Evolutionary conservation across 495 filamentous ascomycete species (phyloP).

Genomic region (Annulohypoxylon moriforme): DNA sequence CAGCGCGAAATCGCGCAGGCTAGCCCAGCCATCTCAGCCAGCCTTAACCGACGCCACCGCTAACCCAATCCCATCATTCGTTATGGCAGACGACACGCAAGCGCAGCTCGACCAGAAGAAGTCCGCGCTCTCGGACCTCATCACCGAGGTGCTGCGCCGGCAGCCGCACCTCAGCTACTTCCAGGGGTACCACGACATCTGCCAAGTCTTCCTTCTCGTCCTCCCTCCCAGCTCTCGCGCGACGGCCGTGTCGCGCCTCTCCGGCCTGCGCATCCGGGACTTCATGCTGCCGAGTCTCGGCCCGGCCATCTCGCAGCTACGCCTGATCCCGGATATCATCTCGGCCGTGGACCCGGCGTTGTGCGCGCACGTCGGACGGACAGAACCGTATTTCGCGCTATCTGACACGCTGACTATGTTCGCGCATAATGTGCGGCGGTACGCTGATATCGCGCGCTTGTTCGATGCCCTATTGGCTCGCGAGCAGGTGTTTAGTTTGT

Average conservation of each 20-base stretch:
- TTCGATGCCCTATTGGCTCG: conserved; percentile 91
- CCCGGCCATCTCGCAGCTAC: conserved; percentile 82
- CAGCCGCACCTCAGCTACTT: conserved; percentile 94
- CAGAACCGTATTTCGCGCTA: conserved; percentile 91
- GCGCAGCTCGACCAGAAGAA: conserved; percentile 73
- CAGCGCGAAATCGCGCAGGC: neutral
- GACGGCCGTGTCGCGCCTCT: conserved; percentile 77
- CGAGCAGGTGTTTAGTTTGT: conserved; percentile 86
- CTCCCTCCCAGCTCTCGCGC: conserved; percentile 64
- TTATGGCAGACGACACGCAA: conserved; percentile 62
- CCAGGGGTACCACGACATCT: conserved; percentile 98
- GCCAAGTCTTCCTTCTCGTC: conserved; percentile 92
- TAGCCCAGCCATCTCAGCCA: too few relatives aligned
- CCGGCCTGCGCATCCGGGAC: conserved; percentile 89
- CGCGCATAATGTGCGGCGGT: conserved; percentile 92
- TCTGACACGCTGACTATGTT: conserved; percentile 92
- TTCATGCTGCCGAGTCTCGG: conserved; percentile 95
- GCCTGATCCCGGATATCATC: conserved; percentile 85
- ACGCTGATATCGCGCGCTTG: conserved; percentile 82
- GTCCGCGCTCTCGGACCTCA: conserved; percentile 76
- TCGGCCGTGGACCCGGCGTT: conserved; percentile 73
- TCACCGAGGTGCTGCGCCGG: conserved; percentile 77
- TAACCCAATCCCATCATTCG: conserved; percentile 4
- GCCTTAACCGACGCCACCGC: neutral
- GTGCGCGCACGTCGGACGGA: conserved; percentile 75